Percentiles rank a stretch among this genome's conserved stretches.
Conservation (phyloP, 352 stramenopile species). For the Globisporangium paddicum region DNA sequence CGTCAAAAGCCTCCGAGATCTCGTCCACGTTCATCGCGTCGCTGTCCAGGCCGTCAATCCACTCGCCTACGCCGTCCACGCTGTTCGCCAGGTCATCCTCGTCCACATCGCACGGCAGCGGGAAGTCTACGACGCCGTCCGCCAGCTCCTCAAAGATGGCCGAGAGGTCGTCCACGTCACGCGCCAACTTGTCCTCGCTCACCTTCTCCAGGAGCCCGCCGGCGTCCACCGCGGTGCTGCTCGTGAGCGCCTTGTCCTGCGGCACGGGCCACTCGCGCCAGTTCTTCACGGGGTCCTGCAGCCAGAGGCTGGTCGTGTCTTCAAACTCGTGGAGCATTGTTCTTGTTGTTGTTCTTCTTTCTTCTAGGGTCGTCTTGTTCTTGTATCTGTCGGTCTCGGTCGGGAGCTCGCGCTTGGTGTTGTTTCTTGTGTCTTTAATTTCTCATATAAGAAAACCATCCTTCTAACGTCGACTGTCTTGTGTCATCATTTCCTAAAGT, state of each 20-base stretch:
- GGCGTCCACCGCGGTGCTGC: constrained; percentile 7
- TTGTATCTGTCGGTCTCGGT: constrained; percentile 19
- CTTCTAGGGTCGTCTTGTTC: constrained; percentile 29
- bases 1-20: constrained; percentile 63
- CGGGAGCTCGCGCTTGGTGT: constrained; percentile 10
- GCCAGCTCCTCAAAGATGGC: constrained; percentile 70
- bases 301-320: constrained; percentile 44
- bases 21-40: constrained; percentile 71
- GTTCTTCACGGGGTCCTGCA: constrained; percentile 42
- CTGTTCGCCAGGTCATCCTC: constrained; percentile 26
- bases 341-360: constrained; percentile 25
- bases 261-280: constrained; percentile 47
- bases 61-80: constrained; percentile 28
- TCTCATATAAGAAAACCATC: constrained; percentile 79
- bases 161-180: constrained; percentile 72
- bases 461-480: constrained; percentile 71
- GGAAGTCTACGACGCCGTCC: constrained; percentile 51
- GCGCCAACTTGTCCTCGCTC: constrained; percentile 66
- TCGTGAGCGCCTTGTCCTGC: constrained; percentile 31
- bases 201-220: constrained; percentile 55
- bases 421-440: constrained; percentile 66
- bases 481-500: constrained; percentile 75
- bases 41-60: constrained; percentile 64
- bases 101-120: constrained; percentile 47
- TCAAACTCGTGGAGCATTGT: constrained; percentile 63